Conservation (phyloP, 345 rosid species). For the Microcos paniculata region DNA sequence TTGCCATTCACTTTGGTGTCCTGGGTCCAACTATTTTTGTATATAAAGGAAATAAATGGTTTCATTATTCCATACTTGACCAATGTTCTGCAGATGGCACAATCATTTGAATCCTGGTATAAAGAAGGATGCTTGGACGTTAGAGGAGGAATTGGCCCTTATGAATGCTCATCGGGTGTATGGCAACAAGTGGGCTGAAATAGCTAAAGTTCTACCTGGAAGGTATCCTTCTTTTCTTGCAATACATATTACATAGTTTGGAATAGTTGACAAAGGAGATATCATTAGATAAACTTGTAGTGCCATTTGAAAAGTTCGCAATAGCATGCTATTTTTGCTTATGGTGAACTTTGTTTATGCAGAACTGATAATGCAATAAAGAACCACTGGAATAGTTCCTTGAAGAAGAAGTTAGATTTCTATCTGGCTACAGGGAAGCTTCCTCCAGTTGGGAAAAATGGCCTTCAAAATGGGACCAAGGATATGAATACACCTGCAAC, state of each 20-base stretch:
- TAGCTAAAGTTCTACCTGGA: slow-evolving; percentile 95
- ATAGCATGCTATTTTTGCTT: neutral
- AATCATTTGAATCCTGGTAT: slow-evolving; percentile 97
- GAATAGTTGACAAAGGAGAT: neutral
- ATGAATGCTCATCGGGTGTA: slow-evolving; percentile 70
- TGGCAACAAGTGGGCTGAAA: slow-evolving; percentile 99
- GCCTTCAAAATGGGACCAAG: slow-evolving; percentile 41
- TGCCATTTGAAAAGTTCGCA: neutral
- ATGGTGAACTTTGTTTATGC: slow-evolving; percentile 23
- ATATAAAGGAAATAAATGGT: neutral
- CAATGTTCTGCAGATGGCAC: slow-evolving; percentile 77
- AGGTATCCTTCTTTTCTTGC: slow-evolving; percentile 45
- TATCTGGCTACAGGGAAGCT: slow-evolving; percentile 69
- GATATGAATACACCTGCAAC: slow-evolving; percentile 26
- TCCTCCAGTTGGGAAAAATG: slow-evolving; percentile 55
- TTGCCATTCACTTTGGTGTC: neutral
- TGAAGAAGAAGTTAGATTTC: slow-evolving; percentile 88
- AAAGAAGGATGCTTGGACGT: slow-evolving; percentile 92
- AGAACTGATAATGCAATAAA: slow-evolving; percentile 97
- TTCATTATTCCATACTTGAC: neutral
- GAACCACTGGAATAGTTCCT: slow-evolving; percentile 97
- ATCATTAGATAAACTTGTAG: neutral
- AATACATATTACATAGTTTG: neutral
- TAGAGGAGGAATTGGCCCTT: slow-evolving; percentile 81
- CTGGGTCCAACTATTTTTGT: neutral